A percentile compares a stretch with the other conserved stretches of the same genome.
These are phyloP conservation scores for Picochlorum sp. DNA, from an alignment of 139 green algal species.

Conservation along the genomic window DNA sequence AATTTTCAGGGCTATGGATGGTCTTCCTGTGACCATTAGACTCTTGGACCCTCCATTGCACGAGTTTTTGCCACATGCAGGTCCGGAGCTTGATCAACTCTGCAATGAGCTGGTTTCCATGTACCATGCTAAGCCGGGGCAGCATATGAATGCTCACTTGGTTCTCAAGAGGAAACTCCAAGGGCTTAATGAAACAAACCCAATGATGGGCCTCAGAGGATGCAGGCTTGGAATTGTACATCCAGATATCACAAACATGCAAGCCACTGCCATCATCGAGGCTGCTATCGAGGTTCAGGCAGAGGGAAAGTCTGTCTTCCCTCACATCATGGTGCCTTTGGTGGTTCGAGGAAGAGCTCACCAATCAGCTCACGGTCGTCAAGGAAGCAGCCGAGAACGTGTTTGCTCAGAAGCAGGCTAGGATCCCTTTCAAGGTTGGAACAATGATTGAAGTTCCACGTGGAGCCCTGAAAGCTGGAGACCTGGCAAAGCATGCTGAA, in stretches of 20 bases:
- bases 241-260: slow-evolving; percentile 73
- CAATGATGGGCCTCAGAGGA: slow-evolving; percentile 83
- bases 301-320: slow-evolving; percentile 35
- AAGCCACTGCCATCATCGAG: slow-evolving; percentile 76
- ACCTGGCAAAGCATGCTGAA: slow-evolving; percentile 68
- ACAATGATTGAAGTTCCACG: slow-evolving; percentile 93
- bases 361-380: slow-evolving; percentile 46
- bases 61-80: slow-evolving; percentile 83
- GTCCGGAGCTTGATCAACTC: slow-evolving; percentile 33
- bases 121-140: neutral
- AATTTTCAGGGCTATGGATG: slow-evolving; percentile 77
- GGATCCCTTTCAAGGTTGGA: slow-evolving; percentile 54
- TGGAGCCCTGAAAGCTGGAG: slow-evolving; percentile 61
- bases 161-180: slow-evolving; percentile 49
- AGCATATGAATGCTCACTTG: slow-evolving; percentile 12
- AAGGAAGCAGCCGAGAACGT: slow-evolving; percentile 32
- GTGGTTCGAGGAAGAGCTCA: slow-evolving; percentile 67
- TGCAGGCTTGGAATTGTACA: slow-evolving; percentile 81
- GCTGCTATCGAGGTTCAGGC: slow-evolving; percentile 54
- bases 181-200: slow-evolving; percentile 70
- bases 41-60: slow-evolving; percentile 91
- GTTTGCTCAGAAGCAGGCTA: slow-evolving; percentile 25
- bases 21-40: slow-evolving; percentile 80
- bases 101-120: slow-evolving; percentile 38
- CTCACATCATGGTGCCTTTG: slow-evolving; percentile 90